Conservation (phyloP, 1,284 basidiomycete genomes). For the Dichomitus squalens region DNA sequence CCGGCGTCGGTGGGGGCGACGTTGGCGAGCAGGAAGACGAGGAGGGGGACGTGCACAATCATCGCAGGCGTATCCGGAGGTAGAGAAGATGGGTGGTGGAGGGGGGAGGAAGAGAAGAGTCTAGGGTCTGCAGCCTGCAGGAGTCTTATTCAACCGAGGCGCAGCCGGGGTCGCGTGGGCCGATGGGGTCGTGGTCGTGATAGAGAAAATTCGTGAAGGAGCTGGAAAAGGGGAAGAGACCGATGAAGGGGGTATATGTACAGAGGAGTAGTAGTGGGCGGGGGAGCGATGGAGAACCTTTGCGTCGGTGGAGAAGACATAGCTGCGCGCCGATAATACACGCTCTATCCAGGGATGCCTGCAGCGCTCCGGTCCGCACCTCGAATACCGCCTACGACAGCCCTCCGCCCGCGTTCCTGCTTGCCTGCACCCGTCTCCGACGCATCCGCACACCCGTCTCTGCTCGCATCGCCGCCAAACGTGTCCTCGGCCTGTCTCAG, state of each 20-base stretch:
- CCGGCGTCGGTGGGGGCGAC: constrained; percentile 38
- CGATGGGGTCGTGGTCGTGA: not conserved
- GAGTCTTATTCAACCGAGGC: constrained; percentile 11
- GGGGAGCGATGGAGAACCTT: constrained; percentile 3
- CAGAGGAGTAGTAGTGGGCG: constrained; percentile 1
- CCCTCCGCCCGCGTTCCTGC: not conserved
- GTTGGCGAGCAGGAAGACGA: constrained; percentile 38
- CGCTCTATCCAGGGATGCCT: no score
- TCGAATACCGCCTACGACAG: not conserved
- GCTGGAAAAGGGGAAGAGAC: not conserved
- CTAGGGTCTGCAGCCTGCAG: not conserved
- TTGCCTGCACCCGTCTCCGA: not conserved
- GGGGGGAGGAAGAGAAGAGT: constrained; percentile 12
- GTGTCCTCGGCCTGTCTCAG: not conserved
- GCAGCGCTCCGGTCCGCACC: constrained; percentile 3
- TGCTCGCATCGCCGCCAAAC: not conserved
- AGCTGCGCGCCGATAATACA: no score
- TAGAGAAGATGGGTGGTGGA: constrained; percentile 1
- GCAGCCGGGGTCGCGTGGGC: constrained; percentile 21
- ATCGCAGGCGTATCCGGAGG: constrained; percentile 19
- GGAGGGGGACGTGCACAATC: constrained; percentile 26
- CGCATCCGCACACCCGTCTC: not conserved
- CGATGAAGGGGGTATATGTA: constrained; percentile 7
- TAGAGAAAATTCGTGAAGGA: not conserved
- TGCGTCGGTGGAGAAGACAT: no score